A percentile compares a stretch with the other conserved stretches of the same genome.
Conservation (phyloP, 75 land plant genomes). For the Adiantum capillusveneris region DNA sequence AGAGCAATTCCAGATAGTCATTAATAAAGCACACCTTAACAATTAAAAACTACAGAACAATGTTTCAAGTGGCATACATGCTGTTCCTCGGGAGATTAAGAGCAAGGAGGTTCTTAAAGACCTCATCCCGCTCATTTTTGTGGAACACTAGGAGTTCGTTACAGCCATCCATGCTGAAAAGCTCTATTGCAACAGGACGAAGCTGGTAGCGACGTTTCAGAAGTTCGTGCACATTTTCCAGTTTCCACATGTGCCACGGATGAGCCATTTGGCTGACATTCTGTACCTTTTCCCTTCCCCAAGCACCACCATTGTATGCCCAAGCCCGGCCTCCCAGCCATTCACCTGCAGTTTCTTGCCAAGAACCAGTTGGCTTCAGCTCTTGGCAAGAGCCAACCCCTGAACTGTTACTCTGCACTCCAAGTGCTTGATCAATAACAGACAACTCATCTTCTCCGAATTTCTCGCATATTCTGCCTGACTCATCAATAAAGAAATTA, state of each 20-base stretch:
- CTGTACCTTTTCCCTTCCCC: conserved; percentile 90
- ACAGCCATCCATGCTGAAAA: conserved; percentile 99
- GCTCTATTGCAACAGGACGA: conserved; percentile 98
- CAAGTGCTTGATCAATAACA: conserved; percentile 92
- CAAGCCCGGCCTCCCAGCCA: conserved; percentile 89
- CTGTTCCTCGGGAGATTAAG: conserved; percentile 96
- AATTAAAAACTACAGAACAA: no score
- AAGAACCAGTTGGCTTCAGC: conserved; percentile 45
- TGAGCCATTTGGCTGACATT: conserved; percentile 66
- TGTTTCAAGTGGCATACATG: conserved; percentile 56
- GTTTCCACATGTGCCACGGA: conserved; percentile 97
- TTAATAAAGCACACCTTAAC: not conserved
- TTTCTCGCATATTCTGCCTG: conserved; percentile 85
- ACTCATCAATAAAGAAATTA: conserved; percentile 78
- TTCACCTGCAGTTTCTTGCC: conserved; percentile 32
- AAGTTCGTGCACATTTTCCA: conserved; percentile 93
- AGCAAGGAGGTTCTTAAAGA: conserved; percentile 85
- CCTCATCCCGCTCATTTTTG: conserved; percentile 97
- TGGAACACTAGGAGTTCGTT: conserved; percentile 98
- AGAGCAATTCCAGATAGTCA: no score
- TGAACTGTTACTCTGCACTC: conserved; percentile 60
- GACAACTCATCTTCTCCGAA: conserved; percentile 78
- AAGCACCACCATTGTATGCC: conserved; percentile 97
- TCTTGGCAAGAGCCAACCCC: conserved; percentile 44
- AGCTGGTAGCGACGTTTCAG: conserved; percentile 94